Evolutionary conservation across 495 filamentous ascomycete genomes (phyloP).

Genomic region (Tuber indicum): DNA sequence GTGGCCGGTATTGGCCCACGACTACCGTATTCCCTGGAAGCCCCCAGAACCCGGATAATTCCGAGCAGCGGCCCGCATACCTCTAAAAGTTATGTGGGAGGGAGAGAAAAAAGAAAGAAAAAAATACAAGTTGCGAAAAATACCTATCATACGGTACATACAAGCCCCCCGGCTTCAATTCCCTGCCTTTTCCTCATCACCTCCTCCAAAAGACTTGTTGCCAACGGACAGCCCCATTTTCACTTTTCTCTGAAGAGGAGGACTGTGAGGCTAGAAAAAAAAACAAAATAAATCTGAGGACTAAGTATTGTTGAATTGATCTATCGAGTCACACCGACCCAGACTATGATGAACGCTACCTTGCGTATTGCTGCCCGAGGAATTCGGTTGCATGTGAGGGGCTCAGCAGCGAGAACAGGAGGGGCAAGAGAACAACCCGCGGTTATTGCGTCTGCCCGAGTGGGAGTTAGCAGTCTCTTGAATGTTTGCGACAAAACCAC

Average conservation of each 20-base stretch:
- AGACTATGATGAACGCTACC: background rate
- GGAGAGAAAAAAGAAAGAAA: background rate
- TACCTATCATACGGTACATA: background rate
- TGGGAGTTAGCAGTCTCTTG: background rate
- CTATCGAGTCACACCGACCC: background rate
- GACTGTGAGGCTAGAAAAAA: background rate
- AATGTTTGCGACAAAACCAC: conserved; percentile 13
- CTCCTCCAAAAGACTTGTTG: background rate
- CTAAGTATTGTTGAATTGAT: background rate
- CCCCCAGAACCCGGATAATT: background rate
- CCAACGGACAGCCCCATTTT: background rate
- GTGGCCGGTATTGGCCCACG: background rate
- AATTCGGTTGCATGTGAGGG: background rate
- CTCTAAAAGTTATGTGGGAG: background rate
- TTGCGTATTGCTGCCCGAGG: background rate
- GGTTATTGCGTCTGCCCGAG: conserved; percentile 5
- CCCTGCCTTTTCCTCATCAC: background rate
- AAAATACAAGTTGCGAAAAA: background rate
- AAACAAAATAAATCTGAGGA: background rate
- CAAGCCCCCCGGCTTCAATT: background rate
- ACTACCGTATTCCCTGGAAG: background rate
- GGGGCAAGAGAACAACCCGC: conserved; percentile 2
- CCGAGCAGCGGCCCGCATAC: background rate
- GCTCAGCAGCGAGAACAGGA: background rate
- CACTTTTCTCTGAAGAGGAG: background rate